Base-by-base conservation (phyloP, 1,284 basidiomycete genomes). In the Fomitopsis betulina region DNA sequence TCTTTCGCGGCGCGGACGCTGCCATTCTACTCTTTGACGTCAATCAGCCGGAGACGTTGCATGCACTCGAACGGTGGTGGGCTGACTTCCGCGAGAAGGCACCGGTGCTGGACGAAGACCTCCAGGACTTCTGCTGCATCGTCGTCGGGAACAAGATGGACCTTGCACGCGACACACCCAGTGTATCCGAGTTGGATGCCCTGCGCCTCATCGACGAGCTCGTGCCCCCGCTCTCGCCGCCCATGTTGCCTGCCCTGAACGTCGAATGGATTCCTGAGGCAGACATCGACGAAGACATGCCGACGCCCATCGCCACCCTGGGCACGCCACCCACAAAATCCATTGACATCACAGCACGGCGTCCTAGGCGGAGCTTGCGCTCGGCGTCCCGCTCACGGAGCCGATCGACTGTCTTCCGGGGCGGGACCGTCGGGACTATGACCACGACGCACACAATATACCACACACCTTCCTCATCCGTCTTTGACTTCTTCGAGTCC, bases 61-160 rank as follows among this genome's bases (percentile, higher is more conserved):
- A 74, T 0, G 77, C 80, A 0, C 75, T 93, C 49, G 73, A 66
- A n/a, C 84, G 81, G 59, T 93, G 91, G 91, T 93, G 89, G 87
- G 68, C 75, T 27, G 85, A 90, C 64, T 94, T 93, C 72, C 74
- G 79, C 55, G 78, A 82, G 53, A 73, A 78, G 52, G 85, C 86
- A 8, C 89, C 88, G 0, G 73, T 93, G 45, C 71, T 74, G 4
- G 86, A 89, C 45, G 85, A 83, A 40, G 84, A 86, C 19, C 67
- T 80, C 45, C 77, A 80, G 47, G 79, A 83, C 35, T 93, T 85
- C 67, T 89, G 88, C 64, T 86, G 84, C 59, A 82, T 87, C 8
- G 79, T 91, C 8, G 90, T 93, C 1, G 91, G 91, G 54, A 92
- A 91, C 72, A 94, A 94, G 76, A 76, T 81, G 5, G 91, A 93